Evolutionary conservation across 2,329 filamentous ascomycete genomes (phyloP).

Genomic region (Cladosporium sp.): DNA sequence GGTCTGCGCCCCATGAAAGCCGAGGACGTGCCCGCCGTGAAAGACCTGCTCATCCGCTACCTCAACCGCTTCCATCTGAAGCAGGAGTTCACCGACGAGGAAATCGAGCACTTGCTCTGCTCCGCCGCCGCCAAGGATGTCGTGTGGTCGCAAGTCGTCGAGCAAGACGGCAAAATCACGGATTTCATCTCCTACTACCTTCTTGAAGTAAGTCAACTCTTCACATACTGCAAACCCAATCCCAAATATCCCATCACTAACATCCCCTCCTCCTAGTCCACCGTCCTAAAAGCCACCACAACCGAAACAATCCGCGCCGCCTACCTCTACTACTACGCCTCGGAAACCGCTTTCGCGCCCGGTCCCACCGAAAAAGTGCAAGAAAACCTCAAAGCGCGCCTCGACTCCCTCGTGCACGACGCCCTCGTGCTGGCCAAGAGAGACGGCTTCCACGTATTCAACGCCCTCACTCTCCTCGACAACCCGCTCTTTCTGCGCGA

Average conservation of each 20-base stretch:
- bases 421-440: constrained; percentile 81
- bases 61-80: constrained; percentile 76
- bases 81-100: constrained; percentile 72
- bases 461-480: constrained; percentile 87
- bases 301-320: constrained; percentile 79
- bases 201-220: constrained; percentile 54
- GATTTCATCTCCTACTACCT: constrained; percentile 98
- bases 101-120: constrained; percentile 83
- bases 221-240: too few relatives aligned
- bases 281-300: constrained; percentile 73
- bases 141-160: constrained; percentile 90
- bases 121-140: constrained; percentile 73
- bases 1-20: constrained; percentile 76
- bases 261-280: constrained; percentile 50
- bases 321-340: constrained; percentile 96
- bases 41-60: constrained; percentile 70
- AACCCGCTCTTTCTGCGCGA: constrained; percentile 90
- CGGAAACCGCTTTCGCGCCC: constrained; percentile 63
- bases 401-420: constrained; percentile 78
- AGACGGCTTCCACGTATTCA: constrained; percentile 90
- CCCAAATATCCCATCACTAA: too few relatives aligned
- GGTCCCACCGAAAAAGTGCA: constrained; percentile 16
- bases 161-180: constrained; percentile 71
- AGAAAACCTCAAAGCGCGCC: constrained; percentile 65
- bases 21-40: constrained; percentile 72